Evolutionary conservation across 148 eudicot species (phyloP).

Genomic region (Amaranthus cruentus): DNA sequence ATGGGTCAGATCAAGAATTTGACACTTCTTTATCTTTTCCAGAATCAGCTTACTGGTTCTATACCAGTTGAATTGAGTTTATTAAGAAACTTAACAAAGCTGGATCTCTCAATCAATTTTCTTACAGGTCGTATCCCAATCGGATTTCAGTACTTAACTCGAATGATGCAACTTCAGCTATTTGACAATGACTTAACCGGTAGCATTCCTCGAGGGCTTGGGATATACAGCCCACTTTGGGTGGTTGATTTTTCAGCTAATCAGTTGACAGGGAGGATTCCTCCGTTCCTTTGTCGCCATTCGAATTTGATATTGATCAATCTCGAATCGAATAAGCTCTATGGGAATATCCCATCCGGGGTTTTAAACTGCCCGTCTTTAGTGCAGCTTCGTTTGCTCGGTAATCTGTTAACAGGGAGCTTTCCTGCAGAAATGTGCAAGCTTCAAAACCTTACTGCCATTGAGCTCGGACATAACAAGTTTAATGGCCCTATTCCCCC

Average conservation of each 20-base stretch:
- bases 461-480: conserved; percentile 77
- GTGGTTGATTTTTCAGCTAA: conserved; percentile 85
- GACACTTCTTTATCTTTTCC: conserved; percentile 64
- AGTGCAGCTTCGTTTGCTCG: conserved; percentile 65
- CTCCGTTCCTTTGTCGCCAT: conserved; percentile 56
- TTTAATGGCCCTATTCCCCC: conserved; percentile 68
- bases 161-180: conserved; percentile 68
- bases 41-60: conserved; percentile 64
- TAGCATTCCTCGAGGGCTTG: conserved; percentile 66
- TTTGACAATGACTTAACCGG: conserved; percentile 65
- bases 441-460: conserved; percentile 61
- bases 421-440: conserved; percentile 77
- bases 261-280: conserved; percentile 62
- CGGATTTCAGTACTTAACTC: conserved; percentile 65
- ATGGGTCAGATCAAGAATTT: conserved; percentile 54
- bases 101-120: conserved; percentile 77
- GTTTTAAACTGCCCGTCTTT: conserved; percentile 56
- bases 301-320: conserved; percentile 68
- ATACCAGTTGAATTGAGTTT: conserved; percentile 65
- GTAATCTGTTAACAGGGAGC: conserved; percentile 57
- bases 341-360: conserved; percentile 71
- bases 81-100: conserved; percentile 61
- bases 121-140: conserved; percentile 75
- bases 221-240: conserved; percentile 70
- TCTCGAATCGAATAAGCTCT: conserved; percentile 61